Evolutionary conservation across 2,329 filamentous ascomycete genomes (phyloP).

Genomic region (Fusarium subglutinans): DNA sequence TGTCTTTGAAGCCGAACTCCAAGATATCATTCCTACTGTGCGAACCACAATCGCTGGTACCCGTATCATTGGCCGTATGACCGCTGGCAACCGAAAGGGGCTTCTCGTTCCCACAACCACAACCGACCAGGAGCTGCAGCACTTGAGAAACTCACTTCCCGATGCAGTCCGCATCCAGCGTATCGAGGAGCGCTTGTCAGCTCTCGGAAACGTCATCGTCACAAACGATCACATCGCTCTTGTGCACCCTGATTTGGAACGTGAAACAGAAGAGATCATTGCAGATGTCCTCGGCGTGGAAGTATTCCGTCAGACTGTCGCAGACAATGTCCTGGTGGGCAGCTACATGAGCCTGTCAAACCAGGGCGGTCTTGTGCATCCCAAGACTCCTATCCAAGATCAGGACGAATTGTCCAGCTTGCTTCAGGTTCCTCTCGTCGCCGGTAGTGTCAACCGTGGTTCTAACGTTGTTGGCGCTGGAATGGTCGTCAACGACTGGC

Average conservation of each 20-base stretch:
- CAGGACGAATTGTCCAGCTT: slow-evolving; percentile 96
- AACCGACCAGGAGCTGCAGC: slow-evolving; percentile 97
- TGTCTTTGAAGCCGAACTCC: slow-evolving; percentile 96
- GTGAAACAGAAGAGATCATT: slow-evolving; percentile 98
- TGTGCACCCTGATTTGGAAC: slow-evolving; percentile 94
- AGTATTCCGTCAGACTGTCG: slow-evolving; percentile 93
- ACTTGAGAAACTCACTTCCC: slow-evolving; percentile 93
- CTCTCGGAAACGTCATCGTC: slow-evolving; percentile 96
- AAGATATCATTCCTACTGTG: slow-evolving; percentile 97
- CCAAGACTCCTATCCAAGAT: slow-evolving; percentile 96
- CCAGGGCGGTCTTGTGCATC: slow-evolving; percentile 95
- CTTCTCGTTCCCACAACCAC: slow-evolving; percentile 95
- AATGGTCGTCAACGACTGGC: slow-evolving; percentile 78
- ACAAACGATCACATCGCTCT: slow-evolving; percentile 97
- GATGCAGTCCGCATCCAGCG: slow-evolving; percentile 93
- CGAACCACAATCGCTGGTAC: slow-evolving; percentile 97
- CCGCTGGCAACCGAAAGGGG: slow-evolving; percentile 95
- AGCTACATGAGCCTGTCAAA: slow-evolving; percentile 97
- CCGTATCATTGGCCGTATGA: slow-evolving; percentile 93
- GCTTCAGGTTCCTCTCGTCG: slow-evolving; percentile 94
- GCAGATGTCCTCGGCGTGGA: slow-evolving; percentile 91
- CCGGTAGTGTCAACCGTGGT: slow-evolving; percentile 92
- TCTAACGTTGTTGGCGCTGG: slow-evolving; percentile 90
- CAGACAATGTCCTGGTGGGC: slow-evolving; percentile 95
- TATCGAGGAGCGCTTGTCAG: slow-evolving; percentile 96